Percentiles rank a stretch among this genome's conserved stretches.
Conservation (phyloP, 768 basidiomycete genomes). For the Obba rivulosa region DNA sequence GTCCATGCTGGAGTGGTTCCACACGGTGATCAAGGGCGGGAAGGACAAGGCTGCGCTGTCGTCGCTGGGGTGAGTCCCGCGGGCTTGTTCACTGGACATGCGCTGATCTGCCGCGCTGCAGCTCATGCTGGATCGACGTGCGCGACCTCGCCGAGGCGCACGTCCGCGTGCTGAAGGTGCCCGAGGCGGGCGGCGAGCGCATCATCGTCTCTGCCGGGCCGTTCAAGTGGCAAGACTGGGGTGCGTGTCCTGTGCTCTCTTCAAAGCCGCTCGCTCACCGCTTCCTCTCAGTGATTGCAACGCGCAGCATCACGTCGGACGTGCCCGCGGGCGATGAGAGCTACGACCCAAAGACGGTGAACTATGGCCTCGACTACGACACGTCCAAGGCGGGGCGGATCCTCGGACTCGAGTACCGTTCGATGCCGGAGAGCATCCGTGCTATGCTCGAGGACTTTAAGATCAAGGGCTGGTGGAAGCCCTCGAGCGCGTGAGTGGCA, state of each 20-base stretch:
- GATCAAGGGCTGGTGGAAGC: constrained; percentile 15
- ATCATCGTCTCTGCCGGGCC: constrained; percentile 42
- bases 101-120: neutral
- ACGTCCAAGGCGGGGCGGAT: constrained; percentile 27
- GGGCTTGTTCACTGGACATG: neutral
- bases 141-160: constrained; percentile 54
- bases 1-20: constrained; percentile 19
- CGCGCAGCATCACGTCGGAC: constrained; percentile 3
- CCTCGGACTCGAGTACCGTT: constrained; percentile 16
- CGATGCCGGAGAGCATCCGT: constrained; percentile 13
- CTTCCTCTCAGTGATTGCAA: constrained; percentile 6
- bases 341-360: constrained; percentile 14
- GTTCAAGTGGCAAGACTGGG: constrained; percentile 17
- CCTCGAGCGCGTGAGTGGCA: too few species aligned
- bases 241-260: constrained; percentile 3
- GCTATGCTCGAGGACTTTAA: constrained; percentile 19
- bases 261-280: neutral
- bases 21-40: constrained; percentile 16
- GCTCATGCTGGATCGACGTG: constrained; percentile 34
- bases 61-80: constrained; percentile 5
- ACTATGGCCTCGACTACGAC: constrained; percentile 27
- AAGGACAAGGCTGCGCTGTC: constrained; percentile 14
- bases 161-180: constrained; percentile 42
- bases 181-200: constrained; percentile 50
- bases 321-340: constrained; percentile 6